phyloP scores from a whole-genome alignment of 805 yeast species.

The Candida palmyrensis region DNA sequence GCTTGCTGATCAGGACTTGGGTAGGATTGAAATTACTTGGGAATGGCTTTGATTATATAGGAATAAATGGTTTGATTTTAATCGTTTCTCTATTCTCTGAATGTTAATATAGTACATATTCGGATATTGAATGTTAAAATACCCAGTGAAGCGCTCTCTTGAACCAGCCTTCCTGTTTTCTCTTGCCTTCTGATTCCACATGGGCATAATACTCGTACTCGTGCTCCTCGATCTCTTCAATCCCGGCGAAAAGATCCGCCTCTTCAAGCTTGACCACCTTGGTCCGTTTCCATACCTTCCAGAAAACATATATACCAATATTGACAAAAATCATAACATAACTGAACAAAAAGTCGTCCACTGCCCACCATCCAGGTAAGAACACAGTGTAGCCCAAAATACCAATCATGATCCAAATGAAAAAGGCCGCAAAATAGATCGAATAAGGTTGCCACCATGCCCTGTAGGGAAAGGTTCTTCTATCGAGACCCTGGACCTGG shows the following conservation, averaged over 20 bases:
- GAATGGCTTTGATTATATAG: slow-evolving; percentile 19
- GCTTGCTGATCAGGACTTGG: slow-evolving; percentile 48
- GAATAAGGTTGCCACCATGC: slow-evolving; percentile 43
- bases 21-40: slow-evolving; percentile 55
- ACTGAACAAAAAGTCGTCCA: slow-evolving; percentile 57
- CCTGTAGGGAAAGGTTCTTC: slow-evolving; percentile 33
- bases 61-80: too few species aligned
- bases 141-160: slow-evolving; percentile 15
- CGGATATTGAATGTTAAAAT: slow-evolving; percentile 11
- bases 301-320: slow-evolving; percentile 23
- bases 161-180: slow-evolving; percentile 6
- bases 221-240: slow-evolving; percentile 46
- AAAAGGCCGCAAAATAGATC: slow-evolving; percentile 23
- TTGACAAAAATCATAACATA: slow-evolving; percentile 64
- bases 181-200: slow-evolving; percentile 20
- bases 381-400: slow-evolving; percentile 68
- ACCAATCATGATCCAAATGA: slow-evolving; percentile 42
- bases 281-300: slow-evolving; percentile 35
- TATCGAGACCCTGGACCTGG: slow-evolving; percentile 34
- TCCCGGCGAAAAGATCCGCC: slow-evolving; percentile 42
- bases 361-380: slow-evolving; percentile 60
- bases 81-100: too few species aligned
- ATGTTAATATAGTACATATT: too few species aligned
- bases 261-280: slow-evolving; percentile 36
- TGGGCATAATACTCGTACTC: slow-evolving; percentile 38